phyloP scores from a whole-genome alignment of 1,139 yeast species.

The Tardiomyces blankii region DNA sequence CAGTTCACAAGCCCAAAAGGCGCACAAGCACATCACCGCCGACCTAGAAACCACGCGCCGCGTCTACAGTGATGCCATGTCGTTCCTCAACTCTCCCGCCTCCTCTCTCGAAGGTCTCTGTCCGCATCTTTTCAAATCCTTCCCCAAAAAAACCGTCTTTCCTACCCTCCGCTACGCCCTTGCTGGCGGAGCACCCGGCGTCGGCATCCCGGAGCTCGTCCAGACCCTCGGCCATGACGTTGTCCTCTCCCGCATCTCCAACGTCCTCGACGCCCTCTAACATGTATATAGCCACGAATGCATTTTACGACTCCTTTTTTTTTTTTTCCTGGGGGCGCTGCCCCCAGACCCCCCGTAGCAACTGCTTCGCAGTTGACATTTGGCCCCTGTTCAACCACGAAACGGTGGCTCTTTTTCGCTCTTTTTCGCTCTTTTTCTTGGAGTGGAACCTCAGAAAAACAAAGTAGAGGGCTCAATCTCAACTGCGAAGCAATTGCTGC shows the following conservation, averaged over 20 bases:
- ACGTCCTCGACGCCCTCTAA: background rate
- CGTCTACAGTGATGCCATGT: background rate
- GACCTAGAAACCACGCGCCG: background rate
- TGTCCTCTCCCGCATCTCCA: background rate
- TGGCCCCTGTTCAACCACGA: too few species aligned
- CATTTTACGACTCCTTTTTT: too few species aligned
- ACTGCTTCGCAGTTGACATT: too few species aligned
- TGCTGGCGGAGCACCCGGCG: constrained; percentile 65
- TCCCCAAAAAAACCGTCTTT: constrained; percentile 36
- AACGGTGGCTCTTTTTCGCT: too few species aligned
- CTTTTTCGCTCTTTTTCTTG: too few species aligned
- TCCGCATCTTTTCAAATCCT: constrained; percentile 1
- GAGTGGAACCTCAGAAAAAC: too few species aligned
- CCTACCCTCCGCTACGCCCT: constrained; percentile 58
- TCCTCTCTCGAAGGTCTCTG: background rate
- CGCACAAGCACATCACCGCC: background rate
- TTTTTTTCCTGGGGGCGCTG: too few species aligned
- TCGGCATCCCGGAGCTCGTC: constrained; percentile 50
- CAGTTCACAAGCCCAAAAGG: constrained; percentile 2
- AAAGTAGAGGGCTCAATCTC: too few species aligned
- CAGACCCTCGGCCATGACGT: constrained; percentile 43
- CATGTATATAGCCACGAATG: background rate
- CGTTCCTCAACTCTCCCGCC: constrained; percentile 1
- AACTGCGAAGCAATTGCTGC: too few species aligned
- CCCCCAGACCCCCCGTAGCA: too few species aligned